These are phyloP conservation scores for Ceratocystis papillata DNA, from an alignment of 2,329 filamentous ascomycete genomes.

Conservation along the genomic window DNA sequence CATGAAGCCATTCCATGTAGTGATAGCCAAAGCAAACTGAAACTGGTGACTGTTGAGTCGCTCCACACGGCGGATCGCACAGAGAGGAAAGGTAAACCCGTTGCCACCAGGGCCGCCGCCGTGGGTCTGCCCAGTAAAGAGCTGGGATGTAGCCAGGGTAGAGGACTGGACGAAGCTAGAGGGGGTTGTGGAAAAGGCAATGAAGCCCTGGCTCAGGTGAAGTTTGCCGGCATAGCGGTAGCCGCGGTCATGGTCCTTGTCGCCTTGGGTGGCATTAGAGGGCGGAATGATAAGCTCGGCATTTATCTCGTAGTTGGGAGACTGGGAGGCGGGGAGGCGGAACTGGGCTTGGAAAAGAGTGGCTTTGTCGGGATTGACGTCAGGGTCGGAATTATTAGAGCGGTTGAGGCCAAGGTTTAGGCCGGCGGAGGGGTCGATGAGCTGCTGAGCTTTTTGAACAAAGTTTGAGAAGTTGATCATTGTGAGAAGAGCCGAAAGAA, in stretches of 20 bases:
- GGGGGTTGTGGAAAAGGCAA: slow-evolving; percentile 92
- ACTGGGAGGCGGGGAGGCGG: slow-evolving; percentile 83
- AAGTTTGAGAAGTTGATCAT: slow-evolving; percentile 62
- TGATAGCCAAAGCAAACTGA: slow-evolving; percentile 85
- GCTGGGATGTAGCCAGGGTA: slow-evolving; percentile 65
- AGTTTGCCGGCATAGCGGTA: slow-evolving; percentile 88
- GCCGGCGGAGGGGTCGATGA: slow-evolving; percentile 81
- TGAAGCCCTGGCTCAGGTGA: slow-evolving; percentile 84
- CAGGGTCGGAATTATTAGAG: slow-evolving; percentile 58
- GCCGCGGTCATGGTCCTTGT: slow-evolving; percentile 60
- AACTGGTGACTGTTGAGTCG: slow-evolving; percentile 86
- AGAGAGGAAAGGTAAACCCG: slow-evolving; percentile 89
- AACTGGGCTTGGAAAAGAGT: slow-evolving; percentile 94
- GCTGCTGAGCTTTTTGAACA: slow-evolving; percentile 88
- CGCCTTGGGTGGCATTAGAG: slow-evolving; percentile 54
- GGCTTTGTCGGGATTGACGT: slow-evolving; percentile 78
- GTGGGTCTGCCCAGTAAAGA: slow-evolving; percentile 86
- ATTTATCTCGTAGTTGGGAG: slow-evolving; percentile 88
- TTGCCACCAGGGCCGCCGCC: slow-evolving; percentile 87
- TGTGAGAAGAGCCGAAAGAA: slow-evolving; percentile 28
- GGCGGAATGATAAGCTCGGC: slow-evolving; percentile 84
- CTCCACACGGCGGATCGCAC: slow-evolving; percentile 83
- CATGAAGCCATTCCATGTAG: slow-evolving; percentile 76
- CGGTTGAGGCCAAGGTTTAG: slow-evolving; percentile 30
- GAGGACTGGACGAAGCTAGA: slow-evolving; percentile 76